A percentile compares a stretch with the other conserved stretches of the same genome.
These are phyloP conservation scores for Phytophthora multivora DNA, from an alignment of 352 stramenopile species.

Conservation along the genomic window DNA sequence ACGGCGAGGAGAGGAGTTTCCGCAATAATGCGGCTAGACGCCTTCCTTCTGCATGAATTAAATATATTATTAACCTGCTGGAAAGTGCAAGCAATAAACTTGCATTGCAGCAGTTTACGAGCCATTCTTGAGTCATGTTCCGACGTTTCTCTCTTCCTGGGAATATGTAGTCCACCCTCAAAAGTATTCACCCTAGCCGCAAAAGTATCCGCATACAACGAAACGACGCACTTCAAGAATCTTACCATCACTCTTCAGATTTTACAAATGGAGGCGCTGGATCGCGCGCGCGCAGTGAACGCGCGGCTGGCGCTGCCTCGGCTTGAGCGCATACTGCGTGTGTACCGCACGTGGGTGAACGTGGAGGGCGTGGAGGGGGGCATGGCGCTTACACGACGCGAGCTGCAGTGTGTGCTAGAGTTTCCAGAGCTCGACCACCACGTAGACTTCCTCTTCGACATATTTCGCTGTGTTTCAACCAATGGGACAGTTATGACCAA, in stretches of 20 bases:
- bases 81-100: not conserved
- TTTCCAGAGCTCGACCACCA: conserved; percentile 34
- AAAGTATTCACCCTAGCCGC: conserved; percentile 1
- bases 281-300: conserved; percentile 52
- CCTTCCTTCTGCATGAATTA: not conserved
- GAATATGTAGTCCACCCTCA: not conserved
- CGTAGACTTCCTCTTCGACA: conserved; percentile 59
- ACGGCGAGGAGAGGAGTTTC: no score
- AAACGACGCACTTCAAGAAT: conserved; percentile 4
- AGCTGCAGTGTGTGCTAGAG: conserved; percentile 70
- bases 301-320: conserved; percentile 42
- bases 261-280: conserved; percentile 29
- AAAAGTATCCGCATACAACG: conserved; percentile 1
- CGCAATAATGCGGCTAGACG: not conserved
- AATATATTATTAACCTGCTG: not conserved
- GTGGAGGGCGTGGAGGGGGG: conserved; percentile 57
- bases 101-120: not conserved
- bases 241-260: conserved; percentile 26
- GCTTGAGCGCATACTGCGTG: conserved; percentile 59
- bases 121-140: conserved; percentile 19
- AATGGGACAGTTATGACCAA: conserved; percentile 7
- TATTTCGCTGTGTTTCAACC: conserved; percentile 33
- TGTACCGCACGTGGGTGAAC: conserved; percentile 65
- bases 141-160: not conserved
- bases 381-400: conserved; percentile 61